Evolutionary conservation across 352 stramenopile genomes (phyloP), one percentile per base, ranked within the genome.

Genomic region (Globisporangium mamillatum): DNA sequence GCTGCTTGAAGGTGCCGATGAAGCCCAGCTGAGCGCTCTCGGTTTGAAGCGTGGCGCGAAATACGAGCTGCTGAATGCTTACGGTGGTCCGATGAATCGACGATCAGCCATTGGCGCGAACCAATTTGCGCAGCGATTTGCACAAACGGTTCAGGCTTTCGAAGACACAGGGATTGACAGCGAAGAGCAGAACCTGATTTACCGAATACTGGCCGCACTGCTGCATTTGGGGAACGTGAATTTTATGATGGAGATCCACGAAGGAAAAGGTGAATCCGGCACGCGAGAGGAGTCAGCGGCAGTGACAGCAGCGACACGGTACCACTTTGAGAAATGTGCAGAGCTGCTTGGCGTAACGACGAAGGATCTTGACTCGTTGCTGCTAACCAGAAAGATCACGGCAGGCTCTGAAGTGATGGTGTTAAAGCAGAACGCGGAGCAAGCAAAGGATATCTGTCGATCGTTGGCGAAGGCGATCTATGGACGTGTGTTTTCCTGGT

Each of bases 401-500:
- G 97, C 97, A 9, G 79, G 94, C 2, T 88, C 92, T 36, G 96
- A 99, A 62, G 74, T 89, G 27, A 86, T 98, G 69, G 88, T 89
- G 24, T 76, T 97, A 14, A 82, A 90, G 56, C 76, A 90, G 59
- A 92, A 76, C 36, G 72, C 81, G 0, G 81, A 80, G 18, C 88
- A 94, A 64, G 84, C 76, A 59, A 92, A 90, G 34, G 97, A 98
- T 64, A 94, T 94, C 8, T 89, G 91, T 34, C 90, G 97, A 65
- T 98, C 97, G 0, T 80, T 99, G 1, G 94, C 96, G 14, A 99
- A 99, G 73, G 90, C 95, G 12, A 95, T 98, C 10, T 99, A 99
- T 71, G 93, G 90, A 7, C 88, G 91, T 2, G 78, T 99, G 1
- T 99, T 99, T 77, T 88, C 92, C 34, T 98, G 93, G 81, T 89